These are phyloP conservation scores for Sporobolomyces roseus DNA, from an alignment of 768 basidiomycete genomes.

Conservation along the genomic window DNA sequence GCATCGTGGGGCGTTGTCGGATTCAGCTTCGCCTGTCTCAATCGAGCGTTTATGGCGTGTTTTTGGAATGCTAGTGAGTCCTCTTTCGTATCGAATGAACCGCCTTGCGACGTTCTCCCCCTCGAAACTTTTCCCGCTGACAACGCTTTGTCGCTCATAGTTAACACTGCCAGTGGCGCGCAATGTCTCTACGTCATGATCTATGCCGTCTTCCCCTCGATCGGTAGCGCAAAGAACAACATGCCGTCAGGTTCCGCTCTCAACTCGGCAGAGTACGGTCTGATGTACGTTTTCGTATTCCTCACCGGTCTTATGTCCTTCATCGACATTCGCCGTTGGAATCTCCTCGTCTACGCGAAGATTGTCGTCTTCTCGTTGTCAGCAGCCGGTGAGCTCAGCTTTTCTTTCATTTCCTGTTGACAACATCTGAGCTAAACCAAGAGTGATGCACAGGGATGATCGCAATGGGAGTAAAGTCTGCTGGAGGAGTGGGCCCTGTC, in stretches of 20 bases:
- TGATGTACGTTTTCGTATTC: conserved; percentile 79
- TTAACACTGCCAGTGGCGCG: conserved; percentile 56
- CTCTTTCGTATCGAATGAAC: not conserved
- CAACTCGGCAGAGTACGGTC: conserved; percentile 49
- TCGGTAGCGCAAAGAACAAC: conserved; percentile 53
- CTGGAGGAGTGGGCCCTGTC: conserved; percentile 70
- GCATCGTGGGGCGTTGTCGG: conserved; percentile 56
- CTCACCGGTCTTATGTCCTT: conserved; percentile 62
- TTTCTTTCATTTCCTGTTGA: not conserved
- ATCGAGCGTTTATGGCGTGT: conserved; percentile 44
- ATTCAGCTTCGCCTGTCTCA: conserved; percentile 70
- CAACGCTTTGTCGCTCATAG: too few relatives aligned
- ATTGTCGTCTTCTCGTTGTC: conserved; percentile 65
- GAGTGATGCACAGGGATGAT: conserved; percentile 54
- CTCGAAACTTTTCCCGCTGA: too few relatives aligned
- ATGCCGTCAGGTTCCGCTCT: conserved; percentile 54
- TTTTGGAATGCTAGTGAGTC: conserved; percentile 13
- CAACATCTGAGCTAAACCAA: too few relatives aligned
- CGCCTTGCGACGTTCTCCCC: too few relatives aligned
- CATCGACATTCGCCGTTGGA: conserved; percentile 41
- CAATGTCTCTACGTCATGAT: conserved; percentile 70
- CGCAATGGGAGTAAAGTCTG: conserved; percentile 70
- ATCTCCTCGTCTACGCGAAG: conserved; percentile 53
- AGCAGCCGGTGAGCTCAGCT: conserved; percentile 52
- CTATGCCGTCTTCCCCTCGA: conserved; percentile 68